A percentile compares a stretch with the other conserved stretches of the same genome.
Evolutionary conservation across 805 yeast genomes (phyloP).

Genomic region (Debaryomyces castellii): DNA sequence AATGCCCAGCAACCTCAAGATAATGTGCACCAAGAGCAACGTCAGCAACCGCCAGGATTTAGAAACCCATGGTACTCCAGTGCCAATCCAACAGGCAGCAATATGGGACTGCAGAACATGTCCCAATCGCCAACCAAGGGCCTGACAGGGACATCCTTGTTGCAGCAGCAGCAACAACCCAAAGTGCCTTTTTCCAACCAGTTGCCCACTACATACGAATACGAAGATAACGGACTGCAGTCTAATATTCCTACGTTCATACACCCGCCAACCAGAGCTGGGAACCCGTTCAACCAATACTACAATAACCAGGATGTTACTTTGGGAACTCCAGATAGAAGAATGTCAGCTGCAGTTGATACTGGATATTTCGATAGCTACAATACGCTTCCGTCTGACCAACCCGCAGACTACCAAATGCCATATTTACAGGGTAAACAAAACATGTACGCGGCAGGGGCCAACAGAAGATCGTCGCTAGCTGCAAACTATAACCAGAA

Average conservation of each 20-base stretch:
- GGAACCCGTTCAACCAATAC: slow-evolving; percentile 45
- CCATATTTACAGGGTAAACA: slow-evolving; percentile 11
- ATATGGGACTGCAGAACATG: slow-evolving; percentile 6
- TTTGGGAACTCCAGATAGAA: slow-evolving; percentile 27
- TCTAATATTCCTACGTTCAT: slow-evolving; percentile 25
- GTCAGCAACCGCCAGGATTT: slow-evolving; percentile 28
- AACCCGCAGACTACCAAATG: slow-evolving; percentile 3
- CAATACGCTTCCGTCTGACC: slow-evolving; percentile 6
- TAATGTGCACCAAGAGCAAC: slow-evolving; percentile 8
- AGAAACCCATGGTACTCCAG: slow-evolving; percentile 45
- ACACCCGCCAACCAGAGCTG: slow-evolving; percentile 46
- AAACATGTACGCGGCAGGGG: neutral
- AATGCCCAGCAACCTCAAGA: slow-evolving; percentile 4
- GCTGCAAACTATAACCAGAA: slow-evolving; percentile 15
- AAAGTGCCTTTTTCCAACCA: slow-evolving; percentile 42
- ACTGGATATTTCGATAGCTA: slow-evolving; percentile 24
- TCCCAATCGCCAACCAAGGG: slow-evolving; percentile 30
- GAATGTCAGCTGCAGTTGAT: slow-evolving; percentile 39
- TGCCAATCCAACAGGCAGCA: slow-evolving; percentile 7
- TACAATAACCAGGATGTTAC: slow-evolving; percentile 38
- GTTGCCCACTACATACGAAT: slow-evolving; percentile 52
- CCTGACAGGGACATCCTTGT: slow-evolving; percentile 20
- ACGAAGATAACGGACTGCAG: slow-evolving; percentile 23
- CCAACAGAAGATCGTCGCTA: slow-evolving; percentile 22
- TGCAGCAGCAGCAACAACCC: slow-evolving; percentile 25